Percentiles rank a stretch among this genome's conserved stretches.
phyloP scores from a whole-genome alignment of 2,329 filamentous ascomycete genomes.

The Ceratocystis albifundus region DNA sequence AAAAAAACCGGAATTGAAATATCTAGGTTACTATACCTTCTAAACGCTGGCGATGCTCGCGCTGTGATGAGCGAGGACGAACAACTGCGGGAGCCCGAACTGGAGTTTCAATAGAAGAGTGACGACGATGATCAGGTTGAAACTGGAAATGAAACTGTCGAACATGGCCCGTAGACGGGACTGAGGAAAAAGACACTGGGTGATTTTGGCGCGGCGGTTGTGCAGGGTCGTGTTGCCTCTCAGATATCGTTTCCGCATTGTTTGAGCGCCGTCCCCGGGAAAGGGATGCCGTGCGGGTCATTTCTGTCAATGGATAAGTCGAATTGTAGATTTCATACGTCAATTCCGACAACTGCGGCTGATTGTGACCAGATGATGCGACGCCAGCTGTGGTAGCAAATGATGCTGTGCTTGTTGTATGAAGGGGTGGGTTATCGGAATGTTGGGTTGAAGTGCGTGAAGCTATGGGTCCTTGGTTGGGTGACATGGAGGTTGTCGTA shows the following conservation, averaged over 20 bases:
- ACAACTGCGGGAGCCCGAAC: not conserved
- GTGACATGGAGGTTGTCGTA: not conserved
- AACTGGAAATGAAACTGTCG: not conserved
- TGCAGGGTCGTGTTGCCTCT: not conserved
- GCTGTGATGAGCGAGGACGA: not conserved
- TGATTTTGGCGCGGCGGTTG: not conserved
- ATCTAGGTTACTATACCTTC: not conserved
- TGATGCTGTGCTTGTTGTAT: not conserved
- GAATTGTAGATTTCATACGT: not conserved
- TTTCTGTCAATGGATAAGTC: not conserved
- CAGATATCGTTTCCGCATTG: not conserved
- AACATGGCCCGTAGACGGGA: not conserved
- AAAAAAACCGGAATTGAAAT: not conserved
- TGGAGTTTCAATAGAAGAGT: not conserved
- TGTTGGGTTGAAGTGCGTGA: not conserved
- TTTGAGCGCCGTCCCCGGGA: not conserved
- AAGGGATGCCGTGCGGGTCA: not conserved
- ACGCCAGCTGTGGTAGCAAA: not conserved
- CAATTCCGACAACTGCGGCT: not conserved
- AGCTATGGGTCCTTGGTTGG: not conserved
- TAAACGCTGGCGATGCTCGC: not conserved
- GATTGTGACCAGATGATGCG: not conserved
- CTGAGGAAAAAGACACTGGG: not conserved
- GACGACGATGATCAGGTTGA: not conserved
- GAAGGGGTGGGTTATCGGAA: not conserved